Percentiles rank a stretch among this genome's conserved stretches.
These are phyloP conservation scores for Aschersonia sp. DNA, from an alignment of 2,329 filamentous ascomycete species.

Conservation along the genomic window DNA sequence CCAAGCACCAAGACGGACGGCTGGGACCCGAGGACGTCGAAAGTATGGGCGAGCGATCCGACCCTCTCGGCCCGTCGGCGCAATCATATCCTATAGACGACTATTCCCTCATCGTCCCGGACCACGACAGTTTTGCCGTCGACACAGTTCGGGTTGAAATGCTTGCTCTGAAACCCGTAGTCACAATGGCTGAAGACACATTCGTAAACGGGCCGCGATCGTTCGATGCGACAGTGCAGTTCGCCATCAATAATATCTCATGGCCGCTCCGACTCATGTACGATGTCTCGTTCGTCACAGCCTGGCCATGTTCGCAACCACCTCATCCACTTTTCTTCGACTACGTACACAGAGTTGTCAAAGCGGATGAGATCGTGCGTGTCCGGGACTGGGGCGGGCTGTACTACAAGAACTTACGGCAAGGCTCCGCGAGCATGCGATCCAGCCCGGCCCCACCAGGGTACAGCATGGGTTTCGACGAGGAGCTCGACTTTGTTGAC, in stretches of 20 bases:
- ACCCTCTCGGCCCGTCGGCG: conserved; percentile 51
- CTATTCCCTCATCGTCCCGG: conserved; percentile 46
- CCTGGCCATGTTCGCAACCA: conserved; percentile 47
- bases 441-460: conserved; percentile 18
- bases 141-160: conserved; percentile 58
- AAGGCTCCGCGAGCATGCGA: conserved; percentile 14
- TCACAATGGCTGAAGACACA: conserved; percentile 13
- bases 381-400: conserved; percentile 50
- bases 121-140: conserved; percentile 39
- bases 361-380: conserved; percentile 49
- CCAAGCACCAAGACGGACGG: conserved; percentile 28
- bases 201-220: conserved; percentile 21
- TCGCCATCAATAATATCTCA: conserved; percentile 47
- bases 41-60: conserved; percentile 51
- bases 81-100: conserved; percentile 51
- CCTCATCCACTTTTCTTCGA: conserved; percentile 61
- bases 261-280: conserved; percentile 49
- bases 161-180: conserved; percentile 38
- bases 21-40: conserved; percentile 45
- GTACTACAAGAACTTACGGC: conserved; percentile 14
- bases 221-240: conserved; percentile 47
- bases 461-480: conserved; percentile 6
- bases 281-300: conserved; percentile 51
- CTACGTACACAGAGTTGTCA: conserved; percentile 44
- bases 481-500: conserved; percentile 6